Percentiles rank a stretch among this genome's conserved stretches.
phyloP scores from a whole-genome alignment of 2,329 filamentous ascomycete species.

The Microdochium nivale region DNA sequence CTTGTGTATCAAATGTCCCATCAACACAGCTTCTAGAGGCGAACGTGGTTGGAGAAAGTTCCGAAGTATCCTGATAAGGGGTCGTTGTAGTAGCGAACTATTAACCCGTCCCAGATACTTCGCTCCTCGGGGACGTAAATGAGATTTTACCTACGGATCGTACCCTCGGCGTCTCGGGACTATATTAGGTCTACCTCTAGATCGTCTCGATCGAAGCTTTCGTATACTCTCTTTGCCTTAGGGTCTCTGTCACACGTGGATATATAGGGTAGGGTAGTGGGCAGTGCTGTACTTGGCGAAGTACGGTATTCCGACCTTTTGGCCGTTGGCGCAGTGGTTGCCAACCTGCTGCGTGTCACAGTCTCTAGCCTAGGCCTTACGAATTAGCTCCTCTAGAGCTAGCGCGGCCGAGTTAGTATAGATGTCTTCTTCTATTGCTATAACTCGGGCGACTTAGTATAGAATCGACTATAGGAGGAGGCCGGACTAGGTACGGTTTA shows the following conservation, averaged over 20 bases:
- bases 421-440: background rate
- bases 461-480: background rate
- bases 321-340: too few species aligned
- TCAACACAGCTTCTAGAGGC: too few species aligned
- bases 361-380: background rate
- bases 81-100: background rate
- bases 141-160: background rate
- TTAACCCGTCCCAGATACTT: background rate
- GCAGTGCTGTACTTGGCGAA: too few species aligned
- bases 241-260: too few species aligned
- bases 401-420: background rate
- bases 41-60: too few species aligned
- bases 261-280: too few species aligned
- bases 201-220: background rate
- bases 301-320: too few species aligned
- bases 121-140: background rate
- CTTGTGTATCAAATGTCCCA: too few species aligned
- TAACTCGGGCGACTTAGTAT: background rate
- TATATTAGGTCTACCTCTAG: background rate
- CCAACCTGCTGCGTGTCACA: too few species aligned
- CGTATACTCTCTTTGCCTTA: background rate
- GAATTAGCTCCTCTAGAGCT: too few species aligned
- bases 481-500: background rate
- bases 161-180: background rate
- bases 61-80: conserved; percentile 4